Conservation (phyloP, 306 rosid genomes). For the Prunus armeniaca region DNA sequence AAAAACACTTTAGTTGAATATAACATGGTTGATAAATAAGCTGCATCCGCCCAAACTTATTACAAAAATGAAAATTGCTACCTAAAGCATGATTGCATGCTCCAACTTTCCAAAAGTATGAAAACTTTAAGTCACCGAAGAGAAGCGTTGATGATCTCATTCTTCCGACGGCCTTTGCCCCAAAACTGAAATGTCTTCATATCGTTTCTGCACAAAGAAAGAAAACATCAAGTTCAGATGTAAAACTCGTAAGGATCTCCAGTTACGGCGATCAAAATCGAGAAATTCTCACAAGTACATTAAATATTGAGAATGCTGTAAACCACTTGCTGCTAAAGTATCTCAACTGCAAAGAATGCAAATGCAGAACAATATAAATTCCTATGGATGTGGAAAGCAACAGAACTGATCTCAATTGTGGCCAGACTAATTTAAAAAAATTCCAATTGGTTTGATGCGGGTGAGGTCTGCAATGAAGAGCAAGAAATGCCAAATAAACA, state of each 20-base stretch:
- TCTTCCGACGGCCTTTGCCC: slow-evolving; percentile 60
- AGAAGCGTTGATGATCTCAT: slow-evolving; percentile 20
- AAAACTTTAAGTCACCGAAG: slow-evolving; percentile 10
- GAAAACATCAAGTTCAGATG: not conserved
- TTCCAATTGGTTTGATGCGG: not conserved
- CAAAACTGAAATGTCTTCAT: slow-evolving; percentile 54
- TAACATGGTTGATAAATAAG: slow-evolving; percentile 28
- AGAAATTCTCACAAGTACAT: not conserved
- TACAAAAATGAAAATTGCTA: slow-evolving; percentile 50
- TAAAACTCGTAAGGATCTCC: not conserved
- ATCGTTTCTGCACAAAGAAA: slow-evolving; percentile 49
- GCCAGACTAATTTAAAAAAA: not conserved
- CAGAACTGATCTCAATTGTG: not conserved
- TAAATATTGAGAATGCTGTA: not conserved
- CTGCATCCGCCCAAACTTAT: slow-evolving; percentile 28
- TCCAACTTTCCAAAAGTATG: slow-evolving; percentile 35
- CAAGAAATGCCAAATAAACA: not conserved
- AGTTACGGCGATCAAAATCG: not conserved
- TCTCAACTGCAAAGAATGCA: not conserved
- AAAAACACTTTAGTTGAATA: slow-evolving; percentile 18
- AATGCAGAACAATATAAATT: not conserved
- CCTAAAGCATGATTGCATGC: slow-evolving; percentile 35
- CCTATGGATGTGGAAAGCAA: not conserved
- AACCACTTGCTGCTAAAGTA: not conserved
- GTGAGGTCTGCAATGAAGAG: not conserved